phyloP scores from a whole-genome alignment of 2,329 filamentous ascomycete genomes.

The Fusarium fracticaudum region DNA sequence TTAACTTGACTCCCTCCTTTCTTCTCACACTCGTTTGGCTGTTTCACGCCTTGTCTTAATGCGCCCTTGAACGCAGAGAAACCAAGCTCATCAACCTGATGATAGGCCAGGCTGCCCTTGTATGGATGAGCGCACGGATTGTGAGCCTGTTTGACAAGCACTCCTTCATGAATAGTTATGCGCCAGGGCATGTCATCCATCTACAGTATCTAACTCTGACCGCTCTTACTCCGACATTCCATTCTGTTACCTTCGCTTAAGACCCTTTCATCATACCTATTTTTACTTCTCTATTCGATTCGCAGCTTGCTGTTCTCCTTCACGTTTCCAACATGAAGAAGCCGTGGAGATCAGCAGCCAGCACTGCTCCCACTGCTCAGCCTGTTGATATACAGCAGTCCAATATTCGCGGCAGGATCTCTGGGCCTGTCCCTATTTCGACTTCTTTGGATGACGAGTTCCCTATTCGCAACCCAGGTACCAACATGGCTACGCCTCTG shows the following conservation, averaged over 20 bases:
- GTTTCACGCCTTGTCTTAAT: constrained; percentile 22
- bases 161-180: constrained; percentile 36
- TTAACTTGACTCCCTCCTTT: constrained; percentile 16
- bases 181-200: constrained; percentile 28
- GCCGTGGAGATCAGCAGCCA: constrained; percentile 58
- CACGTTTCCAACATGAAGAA: constrained; percentile 49
- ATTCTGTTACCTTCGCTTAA: constrained; percentile 18
- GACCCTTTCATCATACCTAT: constrained; percentile 5
- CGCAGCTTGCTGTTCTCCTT: not conserved
- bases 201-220: constrained; percentile 14
- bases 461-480: constrained; percentile 57
- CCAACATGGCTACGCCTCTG: constrained; percentile 48
- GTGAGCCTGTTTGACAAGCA: constrained; percentile 34
- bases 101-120: constrained; percentile 39
- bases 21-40: constrained; percentile 38
- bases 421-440: constrained; percentile 67
- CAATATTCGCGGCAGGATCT: constrained; percentile 67
- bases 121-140: constrained; percentile 39
- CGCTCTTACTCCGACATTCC: constrained; percentile 25
- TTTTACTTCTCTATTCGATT: constrained; percentile 3
- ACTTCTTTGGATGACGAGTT: constrained; percentile 62
- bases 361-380: constrained; percentile 41
- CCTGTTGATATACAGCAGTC: constrained; percentile 51
- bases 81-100: constrained; percentile 29
- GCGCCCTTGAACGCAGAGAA: constrained; percentile 17